A percentile compares a stretch with the other conserved stretches of the same genome.
phyloP scores from a whole-genome alignment of 1,139 yeast genomes.

The Blastobotrys petasosporus region DNA sequence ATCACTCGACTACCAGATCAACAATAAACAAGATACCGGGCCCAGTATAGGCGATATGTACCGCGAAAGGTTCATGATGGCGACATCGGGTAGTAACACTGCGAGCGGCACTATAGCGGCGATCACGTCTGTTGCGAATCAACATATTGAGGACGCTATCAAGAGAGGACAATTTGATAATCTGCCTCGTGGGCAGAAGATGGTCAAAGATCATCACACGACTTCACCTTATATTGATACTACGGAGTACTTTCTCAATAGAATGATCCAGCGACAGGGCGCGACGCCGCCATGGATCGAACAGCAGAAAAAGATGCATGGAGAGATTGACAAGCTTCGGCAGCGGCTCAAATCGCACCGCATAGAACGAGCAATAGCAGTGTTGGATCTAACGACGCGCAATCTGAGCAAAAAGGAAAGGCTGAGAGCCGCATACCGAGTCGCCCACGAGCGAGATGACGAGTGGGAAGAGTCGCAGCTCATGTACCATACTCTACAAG shows the following conservation, averaged over 20 bases:
- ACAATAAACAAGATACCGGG: constrained; percentile 28
- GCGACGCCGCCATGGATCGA: constrained; percentile 88
- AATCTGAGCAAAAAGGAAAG: neutral
- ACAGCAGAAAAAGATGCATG: constrained; percentile 56
- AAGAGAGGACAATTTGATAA: constrained; percentile 63
- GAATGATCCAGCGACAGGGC: constrained; percentile 68
- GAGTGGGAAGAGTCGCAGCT: constrained; percentile 39
- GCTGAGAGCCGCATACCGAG: neutral
- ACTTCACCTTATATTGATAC: constrained; percentile 47
- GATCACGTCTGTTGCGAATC: constrained; percentile 64
- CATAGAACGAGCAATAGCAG: constrained; percentile 9
- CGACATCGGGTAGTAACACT: constrained; percentile 46
- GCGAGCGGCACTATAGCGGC: constrained; percentile 47
- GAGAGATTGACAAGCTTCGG: constrained; percentile 44
- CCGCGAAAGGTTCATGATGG: constrained; percentile 47
- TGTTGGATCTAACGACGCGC: neutral
- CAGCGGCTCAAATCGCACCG: constrained; percentile 15
- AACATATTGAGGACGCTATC: constrained; percentile 66
- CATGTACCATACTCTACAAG: constrained; percentile 40
- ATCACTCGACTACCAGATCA: constrained; percentile 56
- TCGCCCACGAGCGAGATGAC: neutral
- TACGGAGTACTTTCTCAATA: constrained; percentile 62
- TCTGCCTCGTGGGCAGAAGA: constrained; percentile 61
- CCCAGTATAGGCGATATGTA: constrained; percentile 58
- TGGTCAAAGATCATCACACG: constrained; percentile 39